Percentiles rank a stretch among this genome's conserved stretches.
phyloP scores from a whole-genome alignment of 2,329 filamentous ascomycete species.

The Chaetomium sp. region DNA sequence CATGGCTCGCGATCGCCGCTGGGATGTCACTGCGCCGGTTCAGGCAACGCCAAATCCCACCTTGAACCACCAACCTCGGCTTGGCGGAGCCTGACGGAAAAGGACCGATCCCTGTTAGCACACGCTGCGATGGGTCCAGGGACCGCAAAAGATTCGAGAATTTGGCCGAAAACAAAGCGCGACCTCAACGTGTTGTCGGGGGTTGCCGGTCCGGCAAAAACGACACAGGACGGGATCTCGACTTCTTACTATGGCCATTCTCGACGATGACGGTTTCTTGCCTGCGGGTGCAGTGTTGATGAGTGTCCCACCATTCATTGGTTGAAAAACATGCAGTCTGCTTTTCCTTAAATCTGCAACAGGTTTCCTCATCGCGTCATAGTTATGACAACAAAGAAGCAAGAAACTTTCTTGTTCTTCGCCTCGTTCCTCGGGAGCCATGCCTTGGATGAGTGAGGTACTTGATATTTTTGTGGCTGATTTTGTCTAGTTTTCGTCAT shows the following conservation, averaged over 20 bases:
- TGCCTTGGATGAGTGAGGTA: background rate
- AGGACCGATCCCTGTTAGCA: background rate
- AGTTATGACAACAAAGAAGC: background rate
- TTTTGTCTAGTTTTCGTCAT: background rate
- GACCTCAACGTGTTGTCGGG: background rate
- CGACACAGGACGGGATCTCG: background rate
- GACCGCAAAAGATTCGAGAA: background rate
- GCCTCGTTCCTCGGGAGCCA: background rate
- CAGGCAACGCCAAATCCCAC: slow-evolving; percentile 1
- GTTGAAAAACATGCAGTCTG: slow-evolving; percentile 9
- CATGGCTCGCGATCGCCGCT: slow-evolving; percentile 25
- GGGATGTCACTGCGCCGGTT: slow-evolving; percentile 20
- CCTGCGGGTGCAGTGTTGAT: background rate
- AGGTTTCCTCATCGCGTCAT: background rate
- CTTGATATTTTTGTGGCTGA: background rate
- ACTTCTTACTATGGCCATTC: background rate
- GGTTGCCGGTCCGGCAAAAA: background rate
- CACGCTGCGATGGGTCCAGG: background rate
- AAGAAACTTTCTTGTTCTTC: background rate
- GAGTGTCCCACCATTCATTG: slow-evolving; percentile 10
- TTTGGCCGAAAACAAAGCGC: slow-evolving; percentile 8
- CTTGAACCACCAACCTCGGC: slow-evolving; percentile 24
- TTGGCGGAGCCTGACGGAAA: slow-evolving; percentile 27
- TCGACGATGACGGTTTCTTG: background rate
- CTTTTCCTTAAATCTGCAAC: slow-evolving; percentile 11